phyloP scores from a whole-genome alignment of 75 land plant species.

The Cunninghamia lanceolata region DNA sequence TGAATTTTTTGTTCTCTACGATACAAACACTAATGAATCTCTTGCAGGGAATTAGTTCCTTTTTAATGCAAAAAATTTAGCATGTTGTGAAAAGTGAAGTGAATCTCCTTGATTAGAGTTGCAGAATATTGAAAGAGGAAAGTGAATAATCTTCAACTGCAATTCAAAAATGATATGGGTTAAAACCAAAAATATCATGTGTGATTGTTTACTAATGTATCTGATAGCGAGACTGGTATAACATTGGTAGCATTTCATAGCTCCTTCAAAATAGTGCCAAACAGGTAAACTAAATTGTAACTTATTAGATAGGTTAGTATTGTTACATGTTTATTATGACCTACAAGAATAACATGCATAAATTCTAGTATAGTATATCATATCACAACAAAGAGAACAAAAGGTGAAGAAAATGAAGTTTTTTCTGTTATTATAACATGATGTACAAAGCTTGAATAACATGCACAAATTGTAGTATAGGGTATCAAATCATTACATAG shows the following conservation, averaged over 20 bases:
- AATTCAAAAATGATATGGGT: neutral
- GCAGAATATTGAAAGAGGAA: neutral
- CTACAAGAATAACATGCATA: too few species aligned
- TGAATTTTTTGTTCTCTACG: neutral
- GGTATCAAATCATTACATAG: too few species aligned
- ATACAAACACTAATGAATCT: neutral
- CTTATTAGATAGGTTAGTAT: neutral
- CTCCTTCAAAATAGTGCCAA: neutral
- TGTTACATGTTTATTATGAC: too few species aligned
- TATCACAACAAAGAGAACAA: too few species aligned
- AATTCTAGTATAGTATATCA: too few species aligned
- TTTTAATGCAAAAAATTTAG: neutral
- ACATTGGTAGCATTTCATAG: neutral
- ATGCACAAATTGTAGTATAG: too few species aligned
- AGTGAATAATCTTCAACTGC: neutral
- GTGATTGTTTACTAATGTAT: neutral
- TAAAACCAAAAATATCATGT: neutral
- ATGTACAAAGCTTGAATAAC: too few species aligned
- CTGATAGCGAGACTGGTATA: neutral
- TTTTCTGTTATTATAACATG: too few species aligned
- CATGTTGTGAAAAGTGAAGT: neutral
- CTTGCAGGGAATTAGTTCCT: neutral
- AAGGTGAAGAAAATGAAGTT: too few species aligned
- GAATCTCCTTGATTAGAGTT: neutral
- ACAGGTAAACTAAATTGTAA: too few species aligned